A percentile compares a stretch with the other conserved stretches of the same genome.
phyloP scores from a whole-genome alignment of 768 basidiomycete genomes.

The Boletus tomentosulus region DNA sequence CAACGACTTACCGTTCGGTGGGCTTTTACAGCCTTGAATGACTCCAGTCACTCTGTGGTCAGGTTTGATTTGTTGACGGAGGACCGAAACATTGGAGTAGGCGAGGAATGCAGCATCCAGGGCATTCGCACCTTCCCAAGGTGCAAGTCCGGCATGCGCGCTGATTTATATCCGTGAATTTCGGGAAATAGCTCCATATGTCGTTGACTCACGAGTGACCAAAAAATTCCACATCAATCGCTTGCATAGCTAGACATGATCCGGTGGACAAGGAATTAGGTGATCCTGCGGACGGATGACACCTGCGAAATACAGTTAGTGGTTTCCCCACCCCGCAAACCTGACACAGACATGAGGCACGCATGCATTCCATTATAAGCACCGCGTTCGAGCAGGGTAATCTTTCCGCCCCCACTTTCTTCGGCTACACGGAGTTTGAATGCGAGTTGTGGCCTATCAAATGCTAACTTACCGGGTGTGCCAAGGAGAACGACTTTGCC shows the following conservation, averaged over 20 bases:
- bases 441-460: not conserved
- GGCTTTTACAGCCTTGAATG: conserved; percentile 64
- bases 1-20: conserved; percentile 55
- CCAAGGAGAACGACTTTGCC: conserved; percentile 74
- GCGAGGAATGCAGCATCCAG: conserved; percentile 86
- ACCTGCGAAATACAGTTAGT: conserved; percentile 43
- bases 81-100: conserved; percentile 70
- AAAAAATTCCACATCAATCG: conserved; percentile 64
- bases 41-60: conserved; percentile 77
- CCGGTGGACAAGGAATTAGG: conserved; percentile 47
- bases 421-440: conserved; percentile 48
- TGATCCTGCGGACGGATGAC: conserved; percentile 63
- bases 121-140: conserved; percentile 86
- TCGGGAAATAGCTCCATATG: not conserved
- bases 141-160: conserved; percentile 75
- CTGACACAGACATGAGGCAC: conserved; percentile 59
- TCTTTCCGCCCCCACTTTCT: conserved; percentile 76
- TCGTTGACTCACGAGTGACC: conserved; percentile 58
- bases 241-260: conserved; percentile 59
- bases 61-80: conserved; percentile 86
- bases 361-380: conserved; percentile 79
- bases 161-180: conserved; percentile 33
- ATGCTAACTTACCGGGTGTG: conserved; percentile 54
- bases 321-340: conserved; percentile 5
- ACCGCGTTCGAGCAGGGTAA: conserved; percentile 66